Evolutionary conservation across 176 grass and related monocot species (phyloP).

Genomic region (Aegilops longissima): DNA sequence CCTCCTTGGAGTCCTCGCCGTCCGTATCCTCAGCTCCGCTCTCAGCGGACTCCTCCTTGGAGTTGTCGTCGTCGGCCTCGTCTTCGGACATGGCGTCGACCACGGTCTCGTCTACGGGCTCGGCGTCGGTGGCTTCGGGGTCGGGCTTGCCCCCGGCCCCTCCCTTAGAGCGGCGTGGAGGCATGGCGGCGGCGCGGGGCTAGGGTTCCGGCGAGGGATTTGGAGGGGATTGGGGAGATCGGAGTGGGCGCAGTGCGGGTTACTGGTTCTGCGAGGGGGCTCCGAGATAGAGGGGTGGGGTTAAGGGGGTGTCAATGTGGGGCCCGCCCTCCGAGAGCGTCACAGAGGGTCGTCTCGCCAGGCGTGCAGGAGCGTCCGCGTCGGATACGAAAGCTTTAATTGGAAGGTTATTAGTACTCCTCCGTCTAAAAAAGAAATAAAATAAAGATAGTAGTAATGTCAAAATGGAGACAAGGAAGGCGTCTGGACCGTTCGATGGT

Average conservation of each 20-base stretch:
- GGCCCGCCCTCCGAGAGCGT: conserved; percentile 20
- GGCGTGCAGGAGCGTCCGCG: conserved; percentile 11
- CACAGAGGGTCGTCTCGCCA: background rate
- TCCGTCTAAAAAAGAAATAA: background rate
- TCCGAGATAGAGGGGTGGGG: conserved; percentile 16
- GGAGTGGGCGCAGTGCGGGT: conserved; percentile 21
- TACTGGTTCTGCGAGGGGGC: background rate
- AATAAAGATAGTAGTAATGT: background rate
- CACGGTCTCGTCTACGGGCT: conserved; percentile 32
- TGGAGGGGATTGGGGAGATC: conserved; percentile 31
- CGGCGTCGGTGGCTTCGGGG: background rate
- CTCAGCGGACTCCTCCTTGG: conserved; percentile 8
- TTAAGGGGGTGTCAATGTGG: conserved; percentile 8
- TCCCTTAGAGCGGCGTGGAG: conserved; percentile 26
- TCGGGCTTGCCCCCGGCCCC: background rate
- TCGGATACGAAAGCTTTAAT: conserved; percentile 22
- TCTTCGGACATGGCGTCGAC: conserved; percentile 34
- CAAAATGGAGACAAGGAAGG: background rate
- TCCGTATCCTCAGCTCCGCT: conserved; percentile 36
- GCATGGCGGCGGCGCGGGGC: conserved; percentile 38
- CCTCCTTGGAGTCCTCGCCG: conserved; percentile 27
- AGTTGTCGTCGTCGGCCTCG: background rate
- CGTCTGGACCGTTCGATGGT: background rate
- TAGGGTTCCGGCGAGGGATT: conserved; percentile 54
- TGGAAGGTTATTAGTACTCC: conserved; percentile 8